Conservation (phyloP, 1,139 yeast genomes). For the Saccharomyces hybrid region DNA sequence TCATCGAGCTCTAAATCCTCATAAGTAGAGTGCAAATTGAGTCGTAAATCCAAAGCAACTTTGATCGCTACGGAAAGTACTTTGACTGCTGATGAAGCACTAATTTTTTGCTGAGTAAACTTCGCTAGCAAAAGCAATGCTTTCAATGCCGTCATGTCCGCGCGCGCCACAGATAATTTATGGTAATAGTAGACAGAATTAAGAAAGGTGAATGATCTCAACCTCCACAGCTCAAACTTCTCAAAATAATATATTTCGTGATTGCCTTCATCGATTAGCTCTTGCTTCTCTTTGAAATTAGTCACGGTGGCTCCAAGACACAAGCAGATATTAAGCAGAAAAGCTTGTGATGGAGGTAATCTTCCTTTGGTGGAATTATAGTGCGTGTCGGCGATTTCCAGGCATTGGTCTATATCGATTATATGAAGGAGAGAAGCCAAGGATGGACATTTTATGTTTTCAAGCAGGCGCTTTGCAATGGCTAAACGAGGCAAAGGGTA, state of each 20-base stretch:
- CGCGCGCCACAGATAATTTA: constrained; percentile 19
- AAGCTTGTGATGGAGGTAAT: constrained; percentile 21
- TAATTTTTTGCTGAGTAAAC: constrained; percentile 18
- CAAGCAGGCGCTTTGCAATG: constrained; percentile 15
- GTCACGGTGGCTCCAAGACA: constrained; percentile 20
- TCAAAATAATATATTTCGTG: constrained; percentile 9
- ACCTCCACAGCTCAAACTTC: background rate
- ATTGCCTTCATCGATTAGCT: constrained; percentile 1
- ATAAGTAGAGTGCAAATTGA: constrained; percentile 15
- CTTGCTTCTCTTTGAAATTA: background rate
- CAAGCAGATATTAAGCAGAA: constrained; percentile 21
- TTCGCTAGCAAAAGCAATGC: constrained; percentile 19
- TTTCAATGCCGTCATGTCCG: constrained; percentile 20
- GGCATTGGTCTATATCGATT: constrained; percentile 14
- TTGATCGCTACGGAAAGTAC: constrained; percentile 21
- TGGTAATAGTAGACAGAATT: constrained; percentile 25
- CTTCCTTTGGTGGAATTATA: constrained; percentile 10
- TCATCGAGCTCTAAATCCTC: constrained; percentile 13
- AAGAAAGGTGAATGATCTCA: constrained; percentile 9
- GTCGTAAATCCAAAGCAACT: constrained; percentile 22
- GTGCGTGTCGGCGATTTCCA: constrained; percentile 14
- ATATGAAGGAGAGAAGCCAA: constrained; percentile 17
- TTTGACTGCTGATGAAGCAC: constrained; percentile 19
- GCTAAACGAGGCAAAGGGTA: background rate
- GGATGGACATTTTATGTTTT: constrained; percentile 13